phyloP scores from a whole-genome alignment of 2,329 filamentous ascomycete species.

The Penicillium sp. region DNA sequence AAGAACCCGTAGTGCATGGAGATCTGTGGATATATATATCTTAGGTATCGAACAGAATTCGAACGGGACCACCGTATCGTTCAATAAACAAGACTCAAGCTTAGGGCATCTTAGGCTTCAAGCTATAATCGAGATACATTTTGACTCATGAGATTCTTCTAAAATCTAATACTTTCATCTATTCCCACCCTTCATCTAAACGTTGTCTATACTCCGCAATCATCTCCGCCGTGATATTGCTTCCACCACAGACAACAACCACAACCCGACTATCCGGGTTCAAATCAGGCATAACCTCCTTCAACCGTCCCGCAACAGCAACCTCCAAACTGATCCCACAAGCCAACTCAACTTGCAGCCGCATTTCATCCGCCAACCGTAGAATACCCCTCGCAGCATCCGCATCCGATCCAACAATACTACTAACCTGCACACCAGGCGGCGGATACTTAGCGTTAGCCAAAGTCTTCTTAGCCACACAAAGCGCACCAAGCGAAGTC shows the following conservation, averaged over 20 bases:
- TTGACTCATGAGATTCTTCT: background rate
- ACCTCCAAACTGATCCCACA: constrained; percentile 73
- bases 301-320: constrained; percentile 25
- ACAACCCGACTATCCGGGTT: constrained; percentile 35
- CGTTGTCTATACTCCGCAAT: constrained; percentile 50
- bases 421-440: constrained; percentile 48
- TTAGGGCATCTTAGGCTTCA: background rate
- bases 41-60: too few relatives aligned
- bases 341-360: constrained; percentile 74
- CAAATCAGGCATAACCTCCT: constrained; percentile 27
- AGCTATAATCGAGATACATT: too few relatives aligned
- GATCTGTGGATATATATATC: too few relatives aligned
- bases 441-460: constrained; percentile 55
- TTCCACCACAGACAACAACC: constrained; percentile 45
- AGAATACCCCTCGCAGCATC: constrained; percentile 75
- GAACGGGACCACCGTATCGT: background rate
- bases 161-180: background rate
- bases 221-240: constrained; percentile 53
- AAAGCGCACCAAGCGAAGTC: constrained; percentile 66
- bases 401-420: constrained; percentile 66
- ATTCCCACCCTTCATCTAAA: constrained; percentile 35
- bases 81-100: background rate
- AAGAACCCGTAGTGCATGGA: too few relatives aligned
- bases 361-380: constrained; percentile 74
- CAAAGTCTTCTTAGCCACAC: constrained; percentile 65